phyloP scores from a whole-genome alignment of 2,329 filamentous ascomycete species.

The Aureobasidium sp. region DNA sequence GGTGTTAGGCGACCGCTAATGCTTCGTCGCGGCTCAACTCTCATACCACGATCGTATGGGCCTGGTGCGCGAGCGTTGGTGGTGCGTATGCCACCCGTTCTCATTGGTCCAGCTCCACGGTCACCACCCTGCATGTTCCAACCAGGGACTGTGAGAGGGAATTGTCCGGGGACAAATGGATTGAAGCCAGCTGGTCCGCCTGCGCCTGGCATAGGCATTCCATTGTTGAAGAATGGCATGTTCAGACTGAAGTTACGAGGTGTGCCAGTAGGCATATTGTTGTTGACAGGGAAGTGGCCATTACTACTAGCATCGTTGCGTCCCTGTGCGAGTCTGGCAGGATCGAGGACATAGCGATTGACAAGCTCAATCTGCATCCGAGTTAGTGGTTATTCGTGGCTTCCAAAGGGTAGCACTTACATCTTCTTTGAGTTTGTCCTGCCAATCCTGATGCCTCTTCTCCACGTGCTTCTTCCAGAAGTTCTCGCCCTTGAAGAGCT shows the following conservation, averaged over 20 bases:
- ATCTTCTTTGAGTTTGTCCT: conserved; percentile 71
- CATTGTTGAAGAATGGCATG: conserved; percentile 20
- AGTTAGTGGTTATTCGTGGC: not conserved
- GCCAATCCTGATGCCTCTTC: conserved; percentile 88
- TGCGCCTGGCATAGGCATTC: conserved; percentile 8
- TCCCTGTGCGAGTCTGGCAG: conserved; percentile 87
- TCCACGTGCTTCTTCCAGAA: conserved; percentile 99
- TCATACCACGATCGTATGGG: conserved; percentile 43
- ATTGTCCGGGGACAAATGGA: conserved; percentile 18
- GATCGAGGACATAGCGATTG: conserved; percentile 90
- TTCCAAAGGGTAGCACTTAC: conserved; percentile 48
- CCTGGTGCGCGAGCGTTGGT: conserved; percentile 20
- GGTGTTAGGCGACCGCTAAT: conserved; percentile 40
- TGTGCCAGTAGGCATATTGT: conserved; percentile 61
- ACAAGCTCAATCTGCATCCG: conserved; percentile 69
- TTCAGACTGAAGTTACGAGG: conserved; percentile 87
- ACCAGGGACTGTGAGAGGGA: conserved; percentile 18
- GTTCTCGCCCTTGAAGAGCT: conserved; percentile 92
- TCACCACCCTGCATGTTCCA: conserved; percentile 28
- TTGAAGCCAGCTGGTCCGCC: conserved; percentile 16
- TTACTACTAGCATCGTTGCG: conserved; percentile 92
- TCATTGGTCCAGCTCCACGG: conserved; percentile 27
- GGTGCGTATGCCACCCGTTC: conserved; percentile 36
- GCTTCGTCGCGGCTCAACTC: conserved; percentile 51
- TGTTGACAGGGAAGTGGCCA: conserved; percentile 81